phyloP scores from a whole-genome alignment of 768 basidiomycete genomes.

The Trametes cingulata region DNA sequence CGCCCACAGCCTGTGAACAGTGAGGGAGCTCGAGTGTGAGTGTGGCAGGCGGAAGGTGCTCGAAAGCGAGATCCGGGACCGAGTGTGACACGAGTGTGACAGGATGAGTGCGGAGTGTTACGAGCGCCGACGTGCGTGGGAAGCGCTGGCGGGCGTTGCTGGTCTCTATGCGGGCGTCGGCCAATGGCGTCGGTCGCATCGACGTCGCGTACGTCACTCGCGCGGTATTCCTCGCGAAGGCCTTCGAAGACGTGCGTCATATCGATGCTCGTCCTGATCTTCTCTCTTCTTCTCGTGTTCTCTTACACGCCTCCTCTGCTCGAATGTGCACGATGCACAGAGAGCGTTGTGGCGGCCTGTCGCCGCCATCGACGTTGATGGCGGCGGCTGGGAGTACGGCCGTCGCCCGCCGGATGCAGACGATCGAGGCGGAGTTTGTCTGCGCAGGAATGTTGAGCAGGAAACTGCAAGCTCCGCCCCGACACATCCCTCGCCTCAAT shows the following conservation, averaged over 20 bases:
- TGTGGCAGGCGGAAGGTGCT: neutral
- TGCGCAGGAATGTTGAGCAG: conserved; percentile 2
- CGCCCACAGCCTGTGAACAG: neutral
- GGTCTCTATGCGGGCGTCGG: neutral
- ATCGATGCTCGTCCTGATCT: conserved; percentile 1
- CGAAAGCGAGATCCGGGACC: neutral
- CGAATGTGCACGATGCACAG: neutral
- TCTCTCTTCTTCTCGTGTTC: neutral
- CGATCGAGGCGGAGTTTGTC: neutral
- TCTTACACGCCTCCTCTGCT: neutral
- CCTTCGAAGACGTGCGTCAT: neutral
- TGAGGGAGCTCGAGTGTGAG: too few species aligned
- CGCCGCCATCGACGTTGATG: neutral
- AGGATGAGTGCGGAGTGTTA: neutral
- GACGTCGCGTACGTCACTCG: neutral
- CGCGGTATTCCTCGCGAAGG: too few species aligned
- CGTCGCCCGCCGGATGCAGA: neutral
- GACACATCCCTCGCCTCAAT: neutral
- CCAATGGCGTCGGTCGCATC: neutral
- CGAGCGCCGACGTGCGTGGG: conserved; percentile 3
- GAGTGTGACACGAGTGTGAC: neutral
- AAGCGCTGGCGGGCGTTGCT: neutral
- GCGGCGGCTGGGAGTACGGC: neutral
- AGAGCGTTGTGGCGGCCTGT: neutral
- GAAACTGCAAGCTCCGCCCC: conserved; percentile 5